A percentile compares a stretch with the other conserved stretches of the same genome.
phyloP scores from a whole-genome alignment of 805 yeast species.

The Myxozyma sirexii region DNA sequence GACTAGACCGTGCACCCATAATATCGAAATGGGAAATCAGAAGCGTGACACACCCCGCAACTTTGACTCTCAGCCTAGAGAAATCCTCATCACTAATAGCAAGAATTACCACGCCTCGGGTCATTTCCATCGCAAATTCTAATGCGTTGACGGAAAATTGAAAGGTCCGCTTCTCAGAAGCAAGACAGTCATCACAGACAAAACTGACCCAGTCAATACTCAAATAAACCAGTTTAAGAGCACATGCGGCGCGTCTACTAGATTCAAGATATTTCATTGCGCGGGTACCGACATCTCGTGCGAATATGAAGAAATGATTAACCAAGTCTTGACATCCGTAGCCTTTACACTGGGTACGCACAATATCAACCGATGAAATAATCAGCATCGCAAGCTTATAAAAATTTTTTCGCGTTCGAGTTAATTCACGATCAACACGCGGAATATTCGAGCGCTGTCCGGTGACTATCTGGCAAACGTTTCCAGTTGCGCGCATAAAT shows the following conservation, averaged over 20 bases:
- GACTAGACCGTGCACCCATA: slow-evolving; percentile 94
- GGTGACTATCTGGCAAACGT: slow-evolving; percentile 49
- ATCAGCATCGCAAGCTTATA: slow-evolving; percentile 68
- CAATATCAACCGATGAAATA: slow-evolving; percentile 59
- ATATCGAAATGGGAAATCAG: slow-evolving; percentile 95
- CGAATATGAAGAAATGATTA: slow-evolving; percentile 72
- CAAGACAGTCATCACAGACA: slow-evolving; percentile 91
- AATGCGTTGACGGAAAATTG: slow-evolving; percentile 95
- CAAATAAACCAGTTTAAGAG: slow-evolving; percentile 69
- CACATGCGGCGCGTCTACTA: slow-evolving; percentile 64
- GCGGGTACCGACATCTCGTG: slow-evolving; percentile 78
- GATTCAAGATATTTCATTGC: slow-evolving; percentile 63
- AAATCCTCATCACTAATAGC: slow-evolving; percentile 80
- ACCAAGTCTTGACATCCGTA: slow-evolving; percentile 74
- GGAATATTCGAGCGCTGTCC: slow-evolving; percentile 72
- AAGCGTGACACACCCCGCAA: slow-evolving; percentile 91
- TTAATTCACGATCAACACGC: slow-evolving; percentile 72
- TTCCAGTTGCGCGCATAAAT: slow-evolving; percentile 61
- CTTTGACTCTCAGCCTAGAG: slow-evolving; percentile 68
- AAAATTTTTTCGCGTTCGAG: slow-evolving; percentile 64
- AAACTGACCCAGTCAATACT: slow-evolving; percentile 91
- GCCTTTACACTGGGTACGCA: slow-evolving; percentile 55
- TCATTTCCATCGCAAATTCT: slow-evolving; percentile 94
- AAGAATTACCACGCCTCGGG: slow-evolving; percentile 84
- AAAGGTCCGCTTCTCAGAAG: slow-evolving; percentile 87